Evolutionary conservation across 345 rosid species (phyloP).

Genomic region (Clausena lansium): DNA sequence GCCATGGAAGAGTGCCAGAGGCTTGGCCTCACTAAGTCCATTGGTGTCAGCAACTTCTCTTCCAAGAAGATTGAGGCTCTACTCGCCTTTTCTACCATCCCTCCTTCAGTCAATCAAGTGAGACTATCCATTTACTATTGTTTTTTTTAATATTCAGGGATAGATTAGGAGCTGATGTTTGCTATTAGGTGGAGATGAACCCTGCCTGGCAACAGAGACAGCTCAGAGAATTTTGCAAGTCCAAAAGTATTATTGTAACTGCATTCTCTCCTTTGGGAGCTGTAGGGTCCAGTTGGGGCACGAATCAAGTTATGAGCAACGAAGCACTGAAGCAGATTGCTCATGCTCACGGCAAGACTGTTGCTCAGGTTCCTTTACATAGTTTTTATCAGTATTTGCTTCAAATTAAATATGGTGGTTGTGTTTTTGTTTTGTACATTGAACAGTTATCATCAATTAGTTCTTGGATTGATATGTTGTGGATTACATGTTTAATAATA

Average conservation of each 20-base stretch:
- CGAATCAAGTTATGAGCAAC: background rate
- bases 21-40: conserved; percentile 21
- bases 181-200: background rate
- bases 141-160: background rate
- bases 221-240: background rate
- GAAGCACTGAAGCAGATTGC: background rate
- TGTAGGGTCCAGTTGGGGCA: background rate
- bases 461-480: background rate
- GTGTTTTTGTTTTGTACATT: no score
- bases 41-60: conserved; percentile 28
- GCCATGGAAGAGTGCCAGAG: conserved; percentile 26
- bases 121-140: background rate
- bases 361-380: background rate
- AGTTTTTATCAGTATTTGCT: background rate
- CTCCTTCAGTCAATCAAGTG: conserved; percentile 30
- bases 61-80: conserved; percentile 20
- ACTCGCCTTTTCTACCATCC: conserved; percentile 16
- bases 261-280: background rate
- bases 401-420: no score
- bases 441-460: no score
- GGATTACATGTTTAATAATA: no score
- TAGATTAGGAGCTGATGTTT: background rate
- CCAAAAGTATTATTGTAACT: background rate
- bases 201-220: background rate
- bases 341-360: background rate